Base-by-base conservation (phyloP, 495 filamentous ascomycete genomes). In the Cercophora newfieldiana region DNA sequence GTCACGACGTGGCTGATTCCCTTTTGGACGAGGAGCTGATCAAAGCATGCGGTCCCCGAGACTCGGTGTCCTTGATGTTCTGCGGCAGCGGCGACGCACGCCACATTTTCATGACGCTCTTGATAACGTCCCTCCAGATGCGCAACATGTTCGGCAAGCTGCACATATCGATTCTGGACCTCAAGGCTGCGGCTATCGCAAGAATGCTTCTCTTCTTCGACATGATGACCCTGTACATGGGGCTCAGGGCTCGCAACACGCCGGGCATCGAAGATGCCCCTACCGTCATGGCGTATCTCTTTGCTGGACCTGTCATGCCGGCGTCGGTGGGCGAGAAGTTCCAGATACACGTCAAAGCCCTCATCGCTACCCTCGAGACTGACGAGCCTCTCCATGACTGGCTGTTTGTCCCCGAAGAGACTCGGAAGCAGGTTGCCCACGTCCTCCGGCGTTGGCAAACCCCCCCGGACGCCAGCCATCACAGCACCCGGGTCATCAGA, bases 41-140 rank as follows among this genome's bases (percentile, higher is more conserved):
- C n/a, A 58, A 64, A 30, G 58, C 65, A 8, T 18, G 66, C 0
- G 55, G 19, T 2, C 24, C 59, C 6, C 55, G 66, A 19, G 58
- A 69, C 5, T 61, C 53, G 47, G 64, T 73, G 51, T 72, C 76
- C n/a, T 61, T 77, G 28, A 73, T 77, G 61, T 71, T 76, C 47
- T 72, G 75, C 58, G 71, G 74, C 26, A 66, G 74, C 16, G 71
- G 71, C 7, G 77, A 78, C 49, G 74, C 74, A 18, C 69, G 77
- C 7, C 51, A 78, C 59, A 25, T 77, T 44, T 77, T 72, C 59
- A 66, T 68, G 28, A 79, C 74, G 4, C 29, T 76, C 5, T n/a
- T 54, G 21, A n/a, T 19, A 8, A 7, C 44, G 7, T n/a, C 3
- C 47, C 0, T 61, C 2, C 14, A 68, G 3, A 16, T 61, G 30